A percentile compares a stretch with the other conserved stretches of the same genome.
phyloP scores from a whole-genome alignment of 2,329 filamentous ascomycete genomes.

The Paradendryphiella salina region DNA sequence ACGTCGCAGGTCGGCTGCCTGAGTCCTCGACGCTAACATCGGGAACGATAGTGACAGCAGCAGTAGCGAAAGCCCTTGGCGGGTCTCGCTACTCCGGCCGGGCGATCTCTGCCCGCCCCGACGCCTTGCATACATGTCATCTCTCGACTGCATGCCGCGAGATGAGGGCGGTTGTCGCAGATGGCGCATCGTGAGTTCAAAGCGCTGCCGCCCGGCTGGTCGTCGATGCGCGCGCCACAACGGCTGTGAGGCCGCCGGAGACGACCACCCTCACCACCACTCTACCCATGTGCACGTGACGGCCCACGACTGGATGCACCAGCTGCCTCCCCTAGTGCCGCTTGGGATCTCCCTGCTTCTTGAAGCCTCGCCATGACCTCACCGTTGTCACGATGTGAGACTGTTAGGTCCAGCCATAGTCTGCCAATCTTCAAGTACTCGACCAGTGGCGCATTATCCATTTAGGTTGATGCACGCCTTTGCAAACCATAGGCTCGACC shows the following conservation, averaged over 20 bases:
- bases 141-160: slow-evolving; percentile 32
- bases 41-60: slow-evolving; percentile 11
- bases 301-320: slow-evolving; percentile 5
- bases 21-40: slow-evolving; percentile 14
- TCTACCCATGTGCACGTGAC: slow-evolving; percentile 19
- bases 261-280: slow-evolving; percentile 3
- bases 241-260: slow-evolving; percentile 9
- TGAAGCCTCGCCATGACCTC: slow-evolving; percentile 22
- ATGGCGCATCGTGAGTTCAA: slow-evolving; percentile 15
- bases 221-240: not conserved
- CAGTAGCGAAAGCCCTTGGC: slow-evolving; percentile 23
- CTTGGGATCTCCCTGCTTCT: slow-evolving; percentile 19
- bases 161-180: slow-evolving; percentile 19
- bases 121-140: slow-evolving; percentile 30
- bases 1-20: not conserved
- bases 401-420: slow-evolving; percentile 17
- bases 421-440: slow-evolving; percentile 29
- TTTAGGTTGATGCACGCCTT: slow-evolving; percentile 36
- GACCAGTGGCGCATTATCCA: slow-evolving; percentile 34
- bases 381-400: slow-evolving; percentile 12
- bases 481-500: slow-evolving; percentile 23
- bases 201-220: slow-evolving; percentile 1
- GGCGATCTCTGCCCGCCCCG: slow-evolving; percentile 36
- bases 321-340: slow-evolving; percentile 5
- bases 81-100: slow-evolving; percentile 20